Base-by-base conservation (phyloP, 768 basidiomycete species). In the Gloeopeniophorella convolvens region DNA sequence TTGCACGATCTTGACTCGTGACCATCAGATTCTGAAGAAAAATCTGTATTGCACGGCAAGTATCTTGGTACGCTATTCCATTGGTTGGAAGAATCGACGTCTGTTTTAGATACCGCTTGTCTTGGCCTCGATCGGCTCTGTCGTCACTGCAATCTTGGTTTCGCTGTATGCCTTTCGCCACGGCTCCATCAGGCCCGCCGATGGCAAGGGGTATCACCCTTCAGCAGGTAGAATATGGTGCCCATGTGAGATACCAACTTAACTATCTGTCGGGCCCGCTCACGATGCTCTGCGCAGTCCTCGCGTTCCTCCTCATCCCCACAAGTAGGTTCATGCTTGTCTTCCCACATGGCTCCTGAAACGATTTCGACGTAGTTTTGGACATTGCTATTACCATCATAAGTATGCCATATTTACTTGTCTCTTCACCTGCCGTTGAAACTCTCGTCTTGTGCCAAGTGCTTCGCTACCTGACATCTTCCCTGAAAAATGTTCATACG, bases 41-140 rank as follows among this genome's bases (percentile, higher is more conserved):
- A 43, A 39, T 18, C n/a, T 48, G 34, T 43, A 33, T 15, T 13
- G 48, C 6, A 48, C 48, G 32, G 51, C 48, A 48, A 12, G 51
- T 48, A 20, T 9, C 2, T 27, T 8, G 23, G 7, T 5, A 32
- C 21, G 9, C 2, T 20, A 4, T 5, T 8, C n/a, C 0, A 10
- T n/a, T 18, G 21, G 12, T 23, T n/a, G 21, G 21, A 15, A 21
- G 15, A 42, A 20, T 18, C 16, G 27, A 23, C 20, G 26, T 37
- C n/a, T 11, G 18, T 13, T 35, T 23, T 18, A 53, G 51, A 11
- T 43, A 2, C 51, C 46, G 12, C 46, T 53, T 15, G 23, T 53
- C 35, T 12, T 21, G 3, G 18, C 18, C 15, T 48, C 48, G 20
- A 33, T 39, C 21, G 16, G 23, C 30, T 36, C 23, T 8, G 1